These are phyloP conservation scores for Lentinus tigrinus DNA, from an alignment of 768 basidiomycete species.

Conservation along the genomic window DNA sequence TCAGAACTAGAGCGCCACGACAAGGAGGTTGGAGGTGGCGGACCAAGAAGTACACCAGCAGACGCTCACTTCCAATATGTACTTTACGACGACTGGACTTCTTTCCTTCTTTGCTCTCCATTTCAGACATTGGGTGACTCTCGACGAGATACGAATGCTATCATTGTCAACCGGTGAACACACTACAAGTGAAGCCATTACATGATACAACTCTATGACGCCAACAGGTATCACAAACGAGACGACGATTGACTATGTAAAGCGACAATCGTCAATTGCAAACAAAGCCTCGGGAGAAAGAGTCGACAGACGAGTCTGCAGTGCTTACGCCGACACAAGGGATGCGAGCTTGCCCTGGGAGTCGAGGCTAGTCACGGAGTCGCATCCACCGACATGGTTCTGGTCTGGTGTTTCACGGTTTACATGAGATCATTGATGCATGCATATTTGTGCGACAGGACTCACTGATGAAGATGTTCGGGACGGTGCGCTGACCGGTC, in stretches of 20 bases:
- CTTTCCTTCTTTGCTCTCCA: no score
- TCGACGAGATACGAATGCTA: no score
- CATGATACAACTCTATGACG: neutral
- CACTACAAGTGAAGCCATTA: neutral
- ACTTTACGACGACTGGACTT: no score
- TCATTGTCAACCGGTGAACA: no score
- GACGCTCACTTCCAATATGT: neutral
- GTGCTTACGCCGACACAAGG: constrained; percentile 22
- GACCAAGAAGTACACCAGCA: neutral
- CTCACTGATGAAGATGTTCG: constrained; percentile 75
- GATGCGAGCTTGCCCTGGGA: constrained; percentile 25
- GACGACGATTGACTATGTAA: neutral
- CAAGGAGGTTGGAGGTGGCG: neutral
- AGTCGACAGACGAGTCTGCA: neutral
- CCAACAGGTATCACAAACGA: neutral
- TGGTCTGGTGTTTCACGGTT: constrained; percentile 33
- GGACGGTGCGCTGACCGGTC: constrained; percentile 72
- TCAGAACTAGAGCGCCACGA: no score
- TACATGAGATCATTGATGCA: neutral
- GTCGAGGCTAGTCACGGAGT: constrained; percentile 25
- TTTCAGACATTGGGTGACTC: no score
- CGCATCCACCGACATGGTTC: constrained; percentile 51
- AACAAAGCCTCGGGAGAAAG: neutral
- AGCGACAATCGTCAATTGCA: neutral
- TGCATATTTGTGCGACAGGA: neutral